Percentiles rank a stretch among this genome's conserved stretches.
phyloP scores from a whole-genome alignment of 345 rosid genomes.

The Syzygium oleosum region DNA sequence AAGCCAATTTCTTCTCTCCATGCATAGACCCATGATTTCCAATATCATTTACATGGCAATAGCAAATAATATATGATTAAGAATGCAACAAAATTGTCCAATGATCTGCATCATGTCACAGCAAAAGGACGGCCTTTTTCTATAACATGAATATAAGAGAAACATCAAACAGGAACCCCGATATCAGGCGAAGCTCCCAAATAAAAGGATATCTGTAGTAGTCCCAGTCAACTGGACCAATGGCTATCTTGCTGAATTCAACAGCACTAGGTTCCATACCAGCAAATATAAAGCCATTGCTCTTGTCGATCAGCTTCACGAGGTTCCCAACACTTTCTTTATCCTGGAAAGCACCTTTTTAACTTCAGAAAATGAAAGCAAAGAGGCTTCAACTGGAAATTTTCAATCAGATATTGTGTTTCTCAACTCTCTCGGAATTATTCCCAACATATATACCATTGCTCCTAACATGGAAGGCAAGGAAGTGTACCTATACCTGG shows the following conservation, averaged over 20 bases:
- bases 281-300: slow-evolving; percentile 82
- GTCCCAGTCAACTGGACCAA: slow-evolving; percentile 75
- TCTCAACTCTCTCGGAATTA: not conserved
- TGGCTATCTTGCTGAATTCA: slow-evolving; percentile 88
- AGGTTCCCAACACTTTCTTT: slow-evolving; percentile 80
- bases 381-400: not conserved
- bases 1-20: not conserved
- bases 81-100: not conserved
- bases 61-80: not conserved
- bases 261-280: slow-evolving; percentile 74
- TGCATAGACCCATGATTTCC: not conserved
- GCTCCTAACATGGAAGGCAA: not conserved
- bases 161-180: not conserved
- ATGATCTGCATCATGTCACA: not conserved
- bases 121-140: not conserved
- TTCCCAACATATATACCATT: not conserved
- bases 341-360: slow-evolving; percentile 36
- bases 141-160: not conserved
- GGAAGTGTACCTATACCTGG: slow-evolving; percentile 38
- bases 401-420: not conserved
- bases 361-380: not conserved
- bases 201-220: slow-evolving; percentile 81
- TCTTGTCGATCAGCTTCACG: slow-evolving; percentile 76
- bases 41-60: not conserved
- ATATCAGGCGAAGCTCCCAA: not conserved